Conservation (phyloP, 2,329 filamentous ascomycete species). For the Paecilomyces fulvus region DNA sequence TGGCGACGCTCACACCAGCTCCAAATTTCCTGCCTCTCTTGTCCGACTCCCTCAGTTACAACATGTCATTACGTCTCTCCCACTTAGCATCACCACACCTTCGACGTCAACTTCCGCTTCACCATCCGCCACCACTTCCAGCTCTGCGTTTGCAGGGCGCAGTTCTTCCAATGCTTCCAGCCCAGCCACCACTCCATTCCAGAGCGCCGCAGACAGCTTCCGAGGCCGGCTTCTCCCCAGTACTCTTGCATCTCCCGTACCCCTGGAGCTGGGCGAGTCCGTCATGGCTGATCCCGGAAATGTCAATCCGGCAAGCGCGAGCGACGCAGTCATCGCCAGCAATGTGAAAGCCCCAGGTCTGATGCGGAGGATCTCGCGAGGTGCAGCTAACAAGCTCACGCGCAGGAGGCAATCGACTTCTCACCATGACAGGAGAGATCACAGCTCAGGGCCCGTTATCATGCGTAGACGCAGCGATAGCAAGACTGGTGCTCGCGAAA, state of each 20-base stretch:
- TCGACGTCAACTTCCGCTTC: slow-evolving; percentile 5
- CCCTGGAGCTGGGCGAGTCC: slow-evolving; percentile 67
- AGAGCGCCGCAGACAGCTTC: slow-evolving; percentile 24
- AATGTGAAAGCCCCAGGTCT: slow-evolving; percentile 52
- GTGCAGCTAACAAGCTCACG: slow-evolving; percentile 60
- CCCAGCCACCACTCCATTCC: slow-evolving; percentile 26
- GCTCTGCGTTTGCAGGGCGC: slow-evolving; percentile 16
- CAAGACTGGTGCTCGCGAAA: slow-evolving; percentile 55
- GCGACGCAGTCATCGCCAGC: slow-evolving; percentile 49
- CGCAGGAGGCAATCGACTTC: slow-evolving; percentile 71
- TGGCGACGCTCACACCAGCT: slow-evolving; percentile 27
- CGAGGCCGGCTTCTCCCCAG: slow-evolving; percentile 19
- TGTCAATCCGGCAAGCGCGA: slow-evolving; percentile 45
- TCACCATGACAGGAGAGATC: slow-evolving; percentile 68
- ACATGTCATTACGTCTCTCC: slow-evolving; percentile 26
- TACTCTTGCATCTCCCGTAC: slow-evolving; percentile 35
- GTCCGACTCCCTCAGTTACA: slow-evolving; percentile 23
- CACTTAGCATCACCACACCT: slow-evolving; percentile 22
- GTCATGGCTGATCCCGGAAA: slow-evolving; percentile 43
- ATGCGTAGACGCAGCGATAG: slow-evolving; percentile 84
- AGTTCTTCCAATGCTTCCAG: slow-evolving; percentile 20
- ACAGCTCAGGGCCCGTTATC: slow-evolving; percentile 81
- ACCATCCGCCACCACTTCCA: slow-evolving; percentile 17
- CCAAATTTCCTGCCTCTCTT: slow-evolving; percentile 28
- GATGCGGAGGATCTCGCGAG: slow-evolving; percentile 77